Conservation (phyloP, 2,329 filamentous ascomycete species). For the Fusarium udum region DNA sequence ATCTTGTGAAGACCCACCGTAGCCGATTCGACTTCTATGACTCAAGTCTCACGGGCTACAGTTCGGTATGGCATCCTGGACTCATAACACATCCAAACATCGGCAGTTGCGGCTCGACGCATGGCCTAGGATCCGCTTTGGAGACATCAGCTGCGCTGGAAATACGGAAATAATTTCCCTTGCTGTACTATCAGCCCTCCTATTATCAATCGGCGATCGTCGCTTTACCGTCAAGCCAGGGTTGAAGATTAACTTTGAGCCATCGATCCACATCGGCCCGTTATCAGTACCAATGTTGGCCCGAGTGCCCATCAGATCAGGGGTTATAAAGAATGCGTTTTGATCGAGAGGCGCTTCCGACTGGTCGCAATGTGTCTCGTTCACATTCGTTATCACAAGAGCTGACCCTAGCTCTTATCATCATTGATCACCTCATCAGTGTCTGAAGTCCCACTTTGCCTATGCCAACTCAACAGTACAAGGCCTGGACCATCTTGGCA, state of each 20-base stretch:
- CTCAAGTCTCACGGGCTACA: background rate
- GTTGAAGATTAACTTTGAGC: background rate
- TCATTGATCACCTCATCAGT: background rate
- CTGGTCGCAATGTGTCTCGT: background rate
- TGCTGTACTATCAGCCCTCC: background rate
- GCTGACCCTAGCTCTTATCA: background rate
- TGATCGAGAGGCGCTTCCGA: background rate
- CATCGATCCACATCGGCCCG: too few species aligned
- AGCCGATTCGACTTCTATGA: background rate
- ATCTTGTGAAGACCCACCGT: background rate
- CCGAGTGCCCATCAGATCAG: too few species aligned
- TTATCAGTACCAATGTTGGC: background rate
- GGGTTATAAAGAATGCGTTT: background rate
- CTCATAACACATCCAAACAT: background rate
- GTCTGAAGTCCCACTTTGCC: background rate
- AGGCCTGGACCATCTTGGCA: background rate
- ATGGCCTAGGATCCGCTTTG: background rate
- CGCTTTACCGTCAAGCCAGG: too few species aligned
- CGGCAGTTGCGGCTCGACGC: background rate
- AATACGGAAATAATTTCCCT: background rate
- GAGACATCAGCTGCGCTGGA: background rate
- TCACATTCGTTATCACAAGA: background rate
- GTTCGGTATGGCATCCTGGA: background rate
- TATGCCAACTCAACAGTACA: background rate
- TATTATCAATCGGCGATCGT: background rate